Conservation (phyloP, 2,329 filamentous ascomycete species). For the Paecilomyces sp. region DNA sequence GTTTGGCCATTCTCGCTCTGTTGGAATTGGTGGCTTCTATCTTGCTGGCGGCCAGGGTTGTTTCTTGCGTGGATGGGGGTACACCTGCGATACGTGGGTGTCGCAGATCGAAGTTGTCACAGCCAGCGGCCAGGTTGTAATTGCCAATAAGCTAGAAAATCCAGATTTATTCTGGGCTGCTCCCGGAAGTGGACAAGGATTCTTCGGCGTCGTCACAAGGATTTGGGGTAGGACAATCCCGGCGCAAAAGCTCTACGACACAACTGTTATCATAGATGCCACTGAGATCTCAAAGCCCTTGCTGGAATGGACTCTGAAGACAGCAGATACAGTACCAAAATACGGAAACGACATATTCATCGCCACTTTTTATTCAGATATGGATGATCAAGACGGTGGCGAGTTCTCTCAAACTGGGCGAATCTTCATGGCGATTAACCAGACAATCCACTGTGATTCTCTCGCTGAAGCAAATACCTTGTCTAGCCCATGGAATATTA, state of each 20-base stretch:
- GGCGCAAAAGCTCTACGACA: not conserved
- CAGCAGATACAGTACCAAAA: not conserved
- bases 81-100: constrained; percentile 15
- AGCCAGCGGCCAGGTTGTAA: constrained; percentile 30
- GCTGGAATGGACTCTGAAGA: not conserved
- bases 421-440: not conserved
- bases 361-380: not conserved
- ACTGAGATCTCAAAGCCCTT: not conserved
- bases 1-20: constrained; percentile 17
- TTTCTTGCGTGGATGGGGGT: constrained; percentile 21
- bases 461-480: not conserved
- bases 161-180: constrained; percentile 36
- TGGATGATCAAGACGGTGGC: not conserved
- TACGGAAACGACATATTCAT: not conserved
- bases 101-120: constrained; percentile 23
- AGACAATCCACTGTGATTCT: not conserved
- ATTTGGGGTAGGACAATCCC: not conserved
- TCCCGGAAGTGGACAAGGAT: constrained; percentile 16
- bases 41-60: constrained; percentile 21
- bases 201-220: not conserved
- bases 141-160: constrained; percentile 23
- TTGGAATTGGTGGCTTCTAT: constrained; percentile 17
- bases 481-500: not conserved
- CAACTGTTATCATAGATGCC: not conserved
- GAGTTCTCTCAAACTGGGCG: not conserved